Conservation (phyloP, 2,329 filamentous ascomycete species). For the Pseudogymnoascus sp. region DNA sequence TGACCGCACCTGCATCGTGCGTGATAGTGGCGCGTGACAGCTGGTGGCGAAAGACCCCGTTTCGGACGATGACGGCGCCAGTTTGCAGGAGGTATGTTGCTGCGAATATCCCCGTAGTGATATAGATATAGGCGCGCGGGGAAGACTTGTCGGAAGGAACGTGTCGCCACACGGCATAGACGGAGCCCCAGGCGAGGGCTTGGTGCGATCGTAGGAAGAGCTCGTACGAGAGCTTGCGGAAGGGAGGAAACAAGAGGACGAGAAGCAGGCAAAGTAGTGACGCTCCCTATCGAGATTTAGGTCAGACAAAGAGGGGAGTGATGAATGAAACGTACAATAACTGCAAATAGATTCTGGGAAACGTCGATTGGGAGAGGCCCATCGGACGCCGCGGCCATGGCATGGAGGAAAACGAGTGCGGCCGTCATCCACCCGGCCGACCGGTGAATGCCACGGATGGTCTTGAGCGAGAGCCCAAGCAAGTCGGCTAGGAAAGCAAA, state of each 20-base stretch:
- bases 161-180: too few species aligned
- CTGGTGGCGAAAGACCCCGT: conserved; percentile 12
- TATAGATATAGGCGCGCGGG: conserved; percentile 14
- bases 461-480: conserved; percentile 17
- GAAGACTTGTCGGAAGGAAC: conserved; percentile 12
- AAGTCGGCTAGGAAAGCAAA: too few species aligned
- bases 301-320: not conserved
- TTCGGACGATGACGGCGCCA: conserved; percentile 14
- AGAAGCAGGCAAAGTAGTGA: conserved; percentile 7
- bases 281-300: not conserved
- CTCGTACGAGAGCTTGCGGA: conserved; percentile 16
- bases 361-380: conserved; percentile 10
- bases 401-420: conserved; percentile 17
- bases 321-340: conserved; percentile 6
- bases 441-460: conserved; percentile 15
- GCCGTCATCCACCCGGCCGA: conserved; percentile 18
- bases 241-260: conserved; percentile 12
- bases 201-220: too few species aligned
- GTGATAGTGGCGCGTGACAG: conserved; percentile 9
- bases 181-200: too few species aligned
- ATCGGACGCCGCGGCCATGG: conserved; percentile 10
- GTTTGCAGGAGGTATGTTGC: conserved; percentile 10
- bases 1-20: conserved; percentile 7
- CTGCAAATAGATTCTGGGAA: conserved; percentile 11
- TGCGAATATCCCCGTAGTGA: conserved; percentile 11